Conservation (phyloP, 495 filamentous ascomycete genomes). For the Aspergillus campestris region DNA sequence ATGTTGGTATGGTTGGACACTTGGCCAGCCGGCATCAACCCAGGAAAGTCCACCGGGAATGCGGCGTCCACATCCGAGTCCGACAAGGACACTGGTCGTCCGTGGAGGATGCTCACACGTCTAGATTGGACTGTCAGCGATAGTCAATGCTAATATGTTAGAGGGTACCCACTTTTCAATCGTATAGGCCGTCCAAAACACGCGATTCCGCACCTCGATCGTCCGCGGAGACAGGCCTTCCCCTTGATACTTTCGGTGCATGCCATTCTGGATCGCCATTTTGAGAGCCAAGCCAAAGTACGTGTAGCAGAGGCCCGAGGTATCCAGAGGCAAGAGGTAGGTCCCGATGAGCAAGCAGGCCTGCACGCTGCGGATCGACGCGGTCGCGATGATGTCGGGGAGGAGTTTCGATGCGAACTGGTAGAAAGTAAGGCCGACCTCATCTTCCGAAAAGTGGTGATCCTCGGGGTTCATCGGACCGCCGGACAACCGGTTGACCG, state of each 20-base stretch:
- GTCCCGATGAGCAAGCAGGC: constrained; percentile 43
- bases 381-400: constrained; percentile 46
- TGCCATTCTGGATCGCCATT: constrained; percentile 46
- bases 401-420: constrained; percentile 42
- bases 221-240: constrained; percentile 34
- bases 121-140: constrained; percentile 5
- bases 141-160: constrained; percentile 4
- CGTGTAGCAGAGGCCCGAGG: constrained; percentile 42
- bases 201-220: constrained; percentile 40
- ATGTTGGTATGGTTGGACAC: constrained; percentile 39
- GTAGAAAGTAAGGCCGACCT: constrained; percentile 45
- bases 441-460: constrained; percentile 42
- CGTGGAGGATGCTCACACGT: constrained; percentile 39
- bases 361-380: constrained; percentile 44
- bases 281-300: constrained; percentile 44
- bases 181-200: constrained; percentile 46
- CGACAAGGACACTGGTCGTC: constrained; percentile 36
- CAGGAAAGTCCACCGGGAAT: constrained; percentile 36
- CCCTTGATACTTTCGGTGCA: constrained; percentile 42
- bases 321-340: constrained; percentile 42
- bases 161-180: constrained; percentile 34
- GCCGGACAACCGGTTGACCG: constrained; percentile 28
- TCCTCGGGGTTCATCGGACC: constrained; percentile 25
- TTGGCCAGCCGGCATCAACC: constrained; percentile 26
- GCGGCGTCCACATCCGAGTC: constrained; percentile 40